Evolutionary conservation across 1,284 basidiomycete species (phyloP).

Genomic region (Ustilago shanxiensis): DNA sequence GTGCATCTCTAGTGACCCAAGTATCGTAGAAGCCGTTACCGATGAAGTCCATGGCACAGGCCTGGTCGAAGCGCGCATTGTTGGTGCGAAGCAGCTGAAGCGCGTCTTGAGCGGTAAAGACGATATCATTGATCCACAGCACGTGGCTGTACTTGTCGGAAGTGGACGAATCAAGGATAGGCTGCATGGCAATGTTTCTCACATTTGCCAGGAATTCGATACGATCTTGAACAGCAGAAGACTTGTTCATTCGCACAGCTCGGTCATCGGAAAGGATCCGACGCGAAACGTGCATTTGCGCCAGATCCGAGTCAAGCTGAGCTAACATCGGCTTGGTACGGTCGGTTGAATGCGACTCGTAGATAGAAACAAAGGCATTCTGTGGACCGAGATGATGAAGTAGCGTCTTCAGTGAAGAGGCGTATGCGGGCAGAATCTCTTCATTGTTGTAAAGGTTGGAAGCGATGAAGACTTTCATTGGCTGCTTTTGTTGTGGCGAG

Average conservation of each 20-base stretch:
- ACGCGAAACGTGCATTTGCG: constrained; percentile 40
- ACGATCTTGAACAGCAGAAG: constrained; percentile 32
- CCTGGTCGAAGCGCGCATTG: constrained; percentile 74
- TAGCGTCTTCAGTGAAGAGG: constrained; percentile 37
- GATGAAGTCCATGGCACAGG: constrained; percentile 75
- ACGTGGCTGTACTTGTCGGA: constrained; percentile 45
- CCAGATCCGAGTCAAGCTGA: constrained; percentile 70
- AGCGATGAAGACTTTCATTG: constrained; percentile 51
- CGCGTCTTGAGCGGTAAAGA: constrained; percentile 39
- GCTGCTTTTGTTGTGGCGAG: background rate
- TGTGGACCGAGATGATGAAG: constrained; percentile 71
- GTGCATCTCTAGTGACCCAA: constrained; percentile 55
- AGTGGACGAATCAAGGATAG: constrained; percentile 17
- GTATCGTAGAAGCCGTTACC: constrained; percentile 74
- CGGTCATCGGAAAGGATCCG: constrained; percentile 51
- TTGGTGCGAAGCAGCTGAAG: constrained; percentile 74
- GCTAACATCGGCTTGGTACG: constrained; percentile 72
- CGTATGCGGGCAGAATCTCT: constrained; percentile 53
- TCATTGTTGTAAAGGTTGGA: constrained; percentile 63
- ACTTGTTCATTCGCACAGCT: constrained; percentile 40
- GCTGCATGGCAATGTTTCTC: constrained; percentile 59
- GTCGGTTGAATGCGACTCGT: constrained; percentile 75
- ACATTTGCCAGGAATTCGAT: constrained; percentile 54
- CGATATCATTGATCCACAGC: constrained; percentile 61
- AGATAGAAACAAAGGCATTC: constrained; percentile 75